Evolutionary conservation across 495 filamentous ascomycete species (phyloP), one percentile per base, ranked within the genome.

Genomic region (Aspergillus diversus): DNA sequence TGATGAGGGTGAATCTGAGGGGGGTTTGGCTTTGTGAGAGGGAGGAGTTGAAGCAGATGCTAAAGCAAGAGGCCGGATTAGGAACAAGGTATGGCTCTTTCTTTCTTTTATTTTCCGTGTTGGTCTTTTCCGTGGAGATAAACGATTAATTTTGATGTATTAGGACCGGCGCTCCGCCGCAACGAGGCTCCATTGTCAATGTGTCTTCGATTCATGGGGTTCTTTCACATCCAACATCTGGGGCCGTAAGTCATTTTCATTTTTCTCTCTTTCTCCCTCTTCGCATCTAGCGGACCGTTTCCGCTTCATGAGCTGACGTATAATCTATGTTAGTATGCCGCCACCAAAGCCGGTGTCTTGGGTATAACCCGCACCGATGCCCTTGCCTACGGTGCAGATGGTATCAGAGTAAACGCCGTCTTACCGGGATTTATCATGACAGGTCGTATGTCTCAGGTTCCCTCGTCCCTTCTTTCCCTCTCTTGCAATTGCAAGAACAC

Each of bases 141-240:
- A 21, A 46, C 21, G 21, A 27, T 27, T 27, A 27, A 27, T 27
- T 27, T 27, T 27, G 21, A 27, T 27, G 21, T 27, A 27, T 27
- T 31, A 57, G 55, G 42, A 57, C 56, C 3, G 56, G 56, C 6
- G 48, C 61, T 33, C 61, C 61, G 5, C 42, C 48, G 16, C 61
- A 64, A 46, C 61, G 61, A n/a, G 61, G 61, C 33, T 33, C 61
- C 13, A 64, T 64, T 43, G 61, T 64, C 27, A 64, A 64, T 53
- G 50, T 64, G 13, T 50, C 55, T 11, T 58, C 55, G 32, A 43
- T 64, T 13, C 59, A 59, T 53, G 61, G 61, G n/a, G 33, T 64
- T 15, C 21, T 58, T 33, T 49, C 61, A 8, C 55, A 64, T 59
- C 55, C 61, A 33, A 64, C 61, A 15, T 46, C 52, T 59, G 61